Conservation (phyloP, 345 rosid species). For the Populus simonii region DNA sequence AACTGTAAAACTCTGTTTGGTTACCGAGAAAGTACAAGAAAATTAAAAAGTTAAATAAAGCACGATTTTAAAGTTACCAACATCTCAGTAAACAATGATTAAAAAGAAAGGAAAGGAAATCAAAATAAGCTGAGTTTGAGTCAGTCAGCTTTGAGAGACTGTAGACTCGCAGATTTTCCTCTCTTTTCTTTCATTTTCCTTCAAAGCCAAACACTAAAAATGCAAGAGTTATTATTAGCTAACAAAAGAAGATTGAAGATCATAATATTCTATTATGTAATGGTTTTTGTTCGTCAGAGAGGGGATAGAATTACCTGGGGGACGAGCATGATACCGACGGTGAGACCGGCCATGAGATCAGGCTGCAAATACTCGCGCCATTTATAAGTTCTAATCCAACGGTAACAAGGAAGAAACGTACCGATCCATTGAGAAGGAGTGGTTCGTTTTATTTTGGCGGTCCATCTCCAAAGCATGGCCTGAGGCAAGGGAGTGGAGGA, state of each 20-base stretch:
- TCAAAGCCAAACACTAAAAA: neutral
- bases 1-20: slow-evolving; percentile 9
- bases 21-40: slow-evolving; percentile 13
- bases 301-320: slow-evolving; percentile 72
- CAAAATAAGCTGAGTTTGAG: slow-evolving; percentile 4
- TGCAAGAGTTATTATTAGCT: too few relatives aligned
- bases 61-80: neutral
- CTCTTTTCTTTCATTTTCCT: neutral
- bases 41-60: neutral
- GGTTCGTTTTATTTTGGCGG: slow-evolving; percentile 47
- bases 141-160: neutral
- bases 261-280: neutral
- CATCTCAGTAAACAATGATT: neutral
- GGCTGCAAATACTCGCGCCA: slow-evolving; percentile 76
- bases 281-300: neutral
- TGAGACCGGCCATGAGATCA: slow-evolving; percentile 91
- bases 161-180: neutral
- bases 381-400: slow-evolving; percentile 79
- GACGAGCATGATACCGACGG: slow-evolving; percentile 97
- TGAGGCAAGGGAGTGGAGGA: slow-evolving; percentile 1
- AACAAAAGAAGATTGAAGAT: neutral
- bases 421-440: slow-evolving; percentile 59
- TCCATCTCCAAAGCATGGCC: slow-evolving; percentile 43
- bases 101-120: neutral
- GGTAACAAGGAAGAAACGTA: slow-evolving; percentile 64